Conservation (phyloP, 1,284 basidiomycete species). For the Irpex rosettiformis region DNA sequence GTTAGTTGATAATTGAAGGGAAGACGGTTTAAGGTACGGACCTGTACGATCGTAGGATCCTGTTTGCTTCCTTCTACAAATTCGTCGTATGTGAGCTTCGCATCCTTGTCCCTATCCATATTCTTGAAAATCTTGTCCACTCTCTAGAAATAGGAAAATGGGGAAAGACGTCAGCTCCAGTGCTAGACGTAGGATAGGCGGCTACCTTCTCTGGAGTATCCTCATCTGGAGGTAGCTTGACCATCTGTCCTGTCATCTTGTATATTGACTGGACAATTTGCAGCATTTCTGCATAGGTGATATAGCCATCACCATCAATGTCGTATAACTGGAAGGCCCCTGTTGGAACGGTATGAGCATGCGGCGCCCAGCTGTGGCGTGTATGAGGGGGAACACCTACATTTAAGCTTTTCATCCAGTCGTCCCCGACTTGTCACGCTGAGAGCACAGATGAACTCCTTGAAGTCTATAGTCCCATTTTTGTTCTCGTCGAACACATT, state of each 20-base stretch:
- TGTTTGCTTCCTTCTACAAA: conserved; percentile 97
- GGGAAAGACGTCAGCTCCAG: not conserved
- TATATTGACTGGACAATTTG: conserved; percentile 95
- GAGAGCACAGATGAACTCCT: conserved; percentile 98
- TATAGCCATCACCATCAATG: conserved; percentile 95
- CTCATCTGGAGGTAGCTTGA: conserved; percentile 95
- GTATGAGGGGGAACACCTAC: conserved; percentile 45
- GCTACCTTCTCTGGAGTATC: conserved; percentile 96
- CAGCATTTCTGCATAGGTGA: conserved; percentile 98
- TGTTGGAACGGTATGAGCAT: conserved; percentile 32
- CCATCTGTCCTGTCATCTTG: conserved; percentile 99
- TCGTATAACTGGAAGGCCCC: conserved; percentile 99
- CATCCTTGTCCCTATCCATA: conserved; percentile 92
- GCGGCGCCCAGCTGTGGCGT: conserved; percentile 13
- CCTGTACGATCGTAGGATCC: conserved; percentile 97
- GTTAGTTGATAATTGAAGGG: not conserved
- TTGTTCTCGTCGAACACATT: conserved; percentile 97
- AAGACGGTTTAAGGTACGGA: conserved; percentile 29
- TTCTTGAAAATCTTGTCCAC: conserved; percentile 96
- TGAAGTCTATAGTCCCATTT: conserved; percentile 96
- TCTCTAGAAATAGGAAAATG: conserved; percentile 49
- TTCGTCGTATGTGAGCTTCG: conserved; percentile 88
- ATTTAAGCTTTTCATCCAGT: conserved; percentile 98
- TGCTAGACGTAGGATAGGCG: not conserved
- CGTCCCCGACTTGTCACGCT: conserved; percentile 92